A percentile compares a stretch with the other conserved stretches of the same genome.
Conservation (phyloP, 139 green algal species). For the Nannochloris sp. region DNA sequence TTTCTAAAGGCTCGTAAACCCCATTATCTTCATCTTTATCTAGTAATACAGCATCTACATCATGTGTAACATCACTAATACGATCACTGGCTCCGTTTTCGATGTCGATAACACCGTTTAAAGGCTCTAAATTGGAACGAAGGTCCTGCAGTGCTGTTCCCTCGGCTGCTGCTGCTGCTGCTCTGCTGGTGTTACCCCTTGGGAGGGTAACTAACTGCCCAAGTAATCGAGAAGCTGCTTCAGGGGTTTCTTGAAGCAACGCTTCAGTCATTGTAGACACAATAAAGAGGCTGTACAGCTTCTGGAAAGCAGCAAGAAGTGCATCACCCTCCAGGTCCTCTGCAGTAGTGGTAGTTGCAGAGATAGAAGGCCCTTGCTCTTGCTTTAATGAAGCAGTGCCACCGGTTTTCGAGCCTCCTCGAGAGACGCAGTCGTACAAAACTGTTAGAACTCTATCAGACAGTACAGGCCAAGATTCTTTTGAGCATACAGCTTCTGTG, state of each 20-base stretch:
- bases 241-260: too few species aligned
- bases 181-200: too few species aligned
- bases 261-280: background rate
- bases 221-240: too few species aligned
- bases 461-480: background rate
- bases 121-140: too few species aligned
- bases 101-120: background rate
- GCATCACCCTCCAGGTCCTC: too few species aligned
- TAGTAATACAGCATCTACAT: background rate
- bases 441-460: background rate
- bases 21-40: too few species aligned
- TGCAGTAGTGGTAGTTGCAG: background rate
- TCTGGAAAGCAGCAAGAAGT: background rate
- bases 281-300: background rate
- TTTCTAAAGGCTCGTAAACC: too few species aligned
- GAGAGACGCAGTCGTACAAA: background rate
- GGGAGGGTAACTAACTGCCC: too few species aligned
- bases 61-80: background rate
- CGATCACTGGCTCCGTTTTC: background rate
- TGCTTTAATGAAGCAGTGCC: background rate
- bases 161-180: too few species aligned
- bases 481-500: background rate
- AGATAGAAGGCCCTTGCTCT: too few species aligned
- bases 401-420: background rate
- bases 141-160: too few species aligned